Percentiles rank a stretch among this genome's conserved stretches.
phyloP scores from a whole-genome alignment of 1,284 basidiomycete species.

The Dichomitus squalens region DNA sequence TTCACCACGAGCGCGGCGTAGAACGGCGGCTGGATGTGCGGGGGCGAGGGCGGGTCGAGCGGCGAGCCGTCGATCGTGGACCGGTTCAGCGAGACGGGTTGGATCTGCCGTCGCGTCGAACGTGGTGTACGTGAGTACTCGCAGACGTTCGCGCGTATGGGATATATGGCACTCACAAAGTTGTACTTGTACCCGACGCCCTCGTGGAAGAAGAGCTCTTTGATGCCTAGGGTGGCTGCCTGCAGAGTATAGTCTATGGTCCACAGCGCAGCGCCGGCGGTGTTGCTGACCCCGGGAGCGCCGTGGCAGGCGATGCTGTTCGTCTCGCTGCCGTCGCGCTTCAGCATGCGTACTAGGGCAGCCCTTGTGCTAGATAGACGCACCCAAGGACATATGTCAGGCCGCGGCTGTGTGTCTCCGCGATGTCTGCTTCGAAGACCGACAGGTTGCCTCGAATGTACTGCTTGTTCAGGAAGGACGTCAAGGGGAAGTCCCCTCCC shows the following conservation, averaged over 20 bases:
- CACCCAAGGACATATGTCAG: constrained; percentile 64
- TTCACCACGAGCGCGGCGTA: constrained; percentile 56
- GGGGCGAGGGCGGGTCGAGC: constrained; percentile 45
- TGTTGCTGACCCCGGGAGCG: constrained; percentile 67
- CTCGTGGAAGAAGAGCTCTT: constrained; percentile 42
- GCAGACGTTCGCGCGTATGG: neutral
- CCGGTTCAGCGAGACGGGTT: constrained; percentile 53
- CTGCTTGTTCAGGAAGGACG: constrained; percentile 63
- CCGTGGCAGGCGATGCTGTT: constrained; percentile 48
- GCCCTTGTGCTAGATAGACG: constrained; percentile 1
- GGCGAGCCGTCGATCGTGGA: constrained; percentile 54
- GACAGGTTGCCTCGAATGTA: constrained; percentile 60
- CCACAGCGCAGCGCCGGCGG: constrained; percentile 72
- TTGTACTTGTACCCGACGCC: constrained; percentile 48
- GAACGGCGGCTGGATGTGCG: constrained; percentile 65
- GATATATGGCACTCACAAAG: constrained; percentile 32
- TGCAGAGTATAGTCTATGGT: constrained; percentile 64
- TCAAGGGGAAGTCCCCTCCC: constrained; percentile 49
- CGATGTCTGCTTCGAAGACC: constrained; percentile 51
- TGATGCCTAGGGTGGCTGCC: constrained; percentile 39
- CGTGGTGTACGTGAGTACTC: neutral
- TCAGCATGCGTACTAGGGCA: neutral
- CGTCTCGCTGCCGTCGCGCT: constrained; percentile 26
- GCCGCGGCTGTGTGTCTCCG: constrained; percentile 44
- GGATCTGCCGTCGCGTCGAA: constrained; percentile 40